These are phyloP conservation scores for Chaetomium sp. DNA, from an alignment of 2,329 filamentous ascomycete species.

Conservation along the genomic window DNA sequence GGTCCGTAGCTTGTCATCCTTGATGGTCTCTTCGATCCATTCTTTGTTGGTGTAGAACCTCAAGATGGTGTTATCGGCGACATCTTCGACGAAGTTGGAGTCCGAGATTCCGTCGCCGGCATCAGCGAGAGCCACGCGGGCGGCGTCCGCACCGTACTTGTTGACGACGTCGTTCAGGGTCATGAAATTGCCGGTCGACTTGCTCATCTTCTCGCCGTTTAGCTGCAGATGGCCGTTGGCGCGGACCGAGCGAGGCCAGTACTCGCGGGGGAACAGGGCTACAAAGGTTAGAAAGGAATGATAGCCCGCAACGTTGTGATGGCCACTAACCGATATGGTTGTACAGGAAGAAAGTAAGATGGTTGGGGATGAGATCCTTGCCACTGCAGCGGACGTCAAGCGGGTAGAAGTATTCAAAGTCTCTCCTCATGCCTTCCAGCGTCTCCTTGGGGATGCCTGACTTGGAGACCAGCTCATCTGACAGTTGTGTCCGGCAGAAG, in stretches of 20 bases:
- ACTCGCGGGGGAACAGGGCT: conserved; percentile 78
- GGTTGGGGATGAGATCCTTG: conserved; percentile 92
- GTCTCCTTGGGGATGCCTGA: conserved; percentile 73
- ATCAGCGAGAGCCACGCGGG: conserved; percentile 87
- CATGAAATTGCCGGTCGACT: conserved; percentile 96
- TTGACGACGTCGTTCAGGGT: conserved; percentile 81
- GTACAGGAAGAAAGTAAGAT: conserved; percentile 95
- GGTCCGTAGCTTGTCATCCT: conserved; percentile 72
- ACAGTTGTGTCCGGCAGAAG: conserved; percentile 74
- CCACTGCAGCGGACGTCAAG: conserved; percentile 85
- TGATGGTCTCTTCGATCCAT: conserved; percentile 86
- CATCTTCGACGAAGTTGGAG: conserved; percentile 94
- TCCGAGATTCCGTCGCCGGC: conserved; percentile 93
- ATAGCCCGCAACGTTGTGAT: not conserved
- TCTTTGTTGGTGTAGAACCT: conserved; percentile 77
- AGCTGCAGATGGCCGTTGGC: conserved; percentile 91
- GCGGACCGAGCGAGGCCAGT: conserved; percentile 85
- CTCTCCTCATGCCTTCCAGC: conserved; percentile 79
- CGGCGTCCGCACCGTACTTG: conserved; percentile 92
- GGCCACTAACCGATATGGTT: conserved; percentile 66
- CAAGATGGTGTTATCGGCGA: conserved; percentile 89
- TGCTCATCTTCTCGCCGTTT: conserved; percentile 98
- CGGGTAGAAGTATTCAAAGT: conserved; percentile 97
- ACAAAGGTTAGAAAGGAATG: not conserved
- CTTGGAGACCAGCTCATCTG: conserved; percentile 63